Percentiles rank a stretch among this genome's conserved stretches.
Evolutionary conservation across 2,329 filamentous ascomycete genomes (phyloP).

Genomic region (Zymoseptoria passerinii): DNA sequence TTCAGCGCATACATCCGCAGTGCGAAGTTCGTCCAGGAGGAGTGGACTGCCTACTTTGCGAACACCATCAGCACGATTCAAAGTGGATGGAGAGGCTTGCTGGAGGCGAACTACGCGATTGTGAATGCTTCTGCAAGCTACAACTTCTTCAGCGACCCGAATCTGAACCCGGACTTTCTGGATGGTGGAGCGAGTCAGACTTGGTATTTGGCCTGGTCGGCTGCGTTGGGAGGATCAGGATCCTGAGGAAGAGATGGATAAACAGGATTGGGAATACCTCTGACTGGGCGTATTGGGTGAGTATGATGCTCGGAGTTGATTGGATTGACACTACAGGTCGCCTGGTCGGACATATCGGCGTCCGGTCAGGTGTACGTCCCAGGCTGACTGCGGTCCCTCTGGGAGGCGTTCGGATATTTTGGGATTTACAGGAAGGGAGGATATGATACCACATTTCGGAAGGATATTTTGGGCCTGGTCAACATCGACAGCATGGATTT

Average conservation of each 20-base stretch:
- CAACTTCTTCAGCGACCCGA: conserved; percentile 60
- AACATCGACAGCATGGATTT: neutral
- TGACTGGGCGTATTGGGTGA: neutral
- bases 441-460: neutral
- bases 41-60: conserved; percentile 74
- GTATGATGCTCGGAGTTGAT: neutral
- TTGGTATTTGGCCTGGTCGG: conserved; percentile 76
- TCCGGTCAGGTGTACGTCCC: neutral
- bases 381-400: neutral
- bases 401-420: neutral
- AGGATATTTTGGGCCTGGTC: neutral
- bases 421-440: neutral
- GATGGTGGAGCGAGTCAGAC: conserved; percentile 77
- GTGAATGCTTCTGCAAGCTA: conserved; percentile 63
- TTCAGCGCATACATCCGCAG: conserved; percentile 59
- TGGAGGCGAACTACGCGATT: conserved; percentile 75
- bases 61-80: conserved; percentile 54
- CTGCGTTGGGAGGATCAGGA: conserved; percentile 47
- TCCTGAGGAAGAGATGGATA: neutral
- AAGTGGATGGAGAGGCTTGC: conserved; percentile 77
- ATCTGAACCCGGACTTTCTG: conserved; percentile 60
- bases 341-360: neutral
- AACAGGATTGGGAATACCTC: neutral
- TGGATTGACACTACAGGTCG: neutral
- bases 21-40: conserved; percentile 63